Evolutionary conservation across 2,329 filamentous ascomycete species (phyloP).

Genomic region (Chrysosporium queenslandicum): DNA sequence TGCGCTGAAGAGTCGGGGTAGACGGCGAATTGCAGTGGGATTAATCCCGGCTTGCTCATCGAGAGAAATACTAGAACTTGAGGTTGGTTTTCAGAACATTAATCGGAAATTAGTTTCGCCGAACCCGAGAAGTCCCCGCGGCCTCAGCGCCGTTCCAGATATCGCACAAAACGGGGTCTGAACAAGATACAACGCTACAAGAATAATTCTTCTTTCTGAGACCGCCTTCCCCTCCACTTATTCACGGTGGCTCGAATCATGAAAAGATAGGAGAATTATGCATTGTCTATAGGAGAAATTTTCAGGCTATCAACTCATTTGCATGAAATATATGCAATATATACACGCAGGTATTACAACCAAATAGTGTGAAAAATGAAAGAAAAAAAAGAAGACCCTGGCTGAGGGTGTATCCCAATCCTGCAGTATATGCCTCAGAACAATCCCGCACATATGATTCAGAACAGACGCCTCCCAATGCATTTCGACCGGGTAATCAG

Average conservation of each 20-base stretch:
- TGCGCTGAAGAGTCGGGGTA: background rate
- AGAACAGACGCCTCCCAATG: slow-evolving; percentile 4
- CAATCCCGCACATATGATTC: background rate
- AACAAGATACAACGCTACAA: too few species aligned
- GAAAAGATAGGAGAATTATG: too few species aligned
- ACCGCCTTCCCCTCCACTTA: too few species aligned
- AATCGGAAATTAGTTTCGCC: background rate
- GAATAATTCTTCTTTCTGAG: too few species aligned
- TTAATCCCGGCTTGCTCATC: background rate
- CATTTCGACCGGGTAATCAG: background rate
- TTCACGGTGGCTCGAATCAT: too few species aligned
- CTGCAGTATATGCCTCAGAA: too few species aligned
- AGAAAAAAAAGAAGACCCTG: too few species aligned
- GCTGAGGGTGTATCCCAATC: too few species aligned
- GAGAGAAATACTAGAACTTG: too few species aligned
- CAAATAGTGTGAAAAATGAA: background rate
- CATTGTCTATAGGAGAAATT: background rate
- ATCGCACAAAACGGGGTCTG: too few species aligned
- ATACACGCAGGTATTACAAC: background rate
- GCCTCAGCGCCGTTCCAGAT: too few species aligned
- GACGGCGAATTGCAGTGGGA: background rate
- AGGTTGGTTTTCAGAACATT: background rate
- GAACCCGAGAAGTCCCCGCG: too few species aligned
- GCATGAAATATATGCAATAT: background rate
- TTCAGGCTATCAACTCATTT: background rate